Evolutionary conservation across 306 rosid species (phyloP), one percentile per base, ranked within the genome.

Genomic region (Quercus bicolor): DNA sequence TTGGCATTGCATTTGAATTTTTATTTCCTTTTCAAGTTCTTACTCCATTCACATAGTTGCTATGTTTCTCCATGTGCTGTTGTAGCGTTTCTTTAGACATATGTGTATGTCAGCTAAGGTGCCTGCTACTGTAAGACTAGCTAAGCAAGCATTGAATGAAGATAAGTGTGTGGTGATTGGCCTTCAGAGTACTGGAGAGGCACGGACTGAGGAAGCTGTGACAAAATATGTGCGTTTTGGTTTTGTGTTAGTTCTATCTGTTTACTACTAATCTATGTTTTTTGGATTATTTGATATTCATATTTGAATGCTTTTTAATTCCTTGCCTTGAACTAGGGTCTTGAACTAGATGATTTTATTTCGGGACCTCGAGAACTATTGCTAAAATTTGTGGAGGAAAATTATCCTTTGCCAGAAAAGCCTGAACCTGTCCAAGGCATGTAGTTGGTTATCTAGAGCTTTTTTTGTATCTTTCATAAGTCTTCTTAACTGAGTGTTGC

Each of bases 141-240:
- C 97, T 11, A 90, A 93, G 85, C 81, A 91, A 90, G 99, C 99
- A 59, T 83, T 95, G 84, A 70, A 20, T 77, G 90, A 90, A 62
- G 91, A 85, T 70, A 95, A 95, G 66, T 87, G 97, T 90, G 97
- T 95, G 75, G 99, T 95, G 64, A 84, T 95, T 86, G 99, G 99
- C 77, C 97, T 95, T 88, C 99, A 95, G 92, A 95, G 99, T 83
- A 95, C 99, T 13, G 99, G 99, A 83, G 99, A 95, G 88, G 98
- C 99, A 23, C 88, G 99, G 84, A 95, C 97, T 13, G 99, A 95
- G 89, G 99, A 95, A 84, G 98, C 98, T 77, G 93, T 95, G 78
- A 90, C 94, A 81, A 95, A 93, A 95, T 95, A 95, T 84, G 99
- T 95, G 85, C 45, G 98, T 88, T 33, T 62, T 78, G 70, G 70